Conservation (phyloP, 1,284 basidiomycete genomes). For the Irpex sp. region DNA sequence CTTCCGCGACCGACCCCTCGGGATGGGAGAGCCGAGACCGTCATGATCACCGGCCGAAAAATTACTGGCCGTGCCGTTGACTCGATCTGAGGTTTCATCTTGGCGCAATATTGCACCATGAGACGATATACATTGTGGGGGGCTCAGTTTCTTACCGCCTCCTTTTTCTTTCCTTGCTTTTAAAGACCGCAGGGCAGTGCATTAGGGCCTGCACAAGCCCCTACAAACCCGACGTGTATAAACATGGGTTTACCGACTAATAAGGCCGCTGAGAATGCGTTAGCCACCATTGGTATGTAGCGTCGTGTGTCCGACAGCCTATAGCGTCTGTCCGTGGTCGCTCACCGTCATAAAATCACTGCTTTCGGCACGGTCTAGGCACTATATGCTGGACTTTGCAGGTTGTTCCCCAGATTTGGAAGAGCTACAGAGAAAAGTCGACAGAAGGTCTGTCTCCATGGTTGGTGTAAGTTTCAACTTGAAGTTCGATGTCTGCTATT, state of each 20-base stretch:
- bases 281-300: conserved; percentile 47
- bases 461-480: conserved; percentile 46
- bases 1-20: neutral
- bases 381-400: conserved; percentile 61
- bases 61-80: neutral
- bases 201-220: conserved; percentile 50
- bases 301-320: conserved; percentile 21
- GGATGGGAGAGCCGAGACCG: neutral
- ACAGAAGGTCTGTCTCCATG: conserved; percentile 65
- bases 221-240: conserved; percentile 62
- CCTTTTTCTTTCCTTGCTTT: neutral
- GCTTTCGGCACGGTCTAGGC: conserved; percentile 31
- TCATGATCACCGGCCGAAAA: neutral
- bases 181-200: conserved; percentile 9
- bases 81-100: neutral
- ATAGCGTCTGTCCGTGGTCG: too few species aligned
- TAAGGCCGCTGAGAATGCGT: conserved; percentile 9
- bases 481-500: neutral
- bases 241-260: conserved; percentile 49
- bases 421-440: conserved; percentile 61
- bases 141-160: neutral
- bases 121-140: neutral
- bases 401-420: conserved; percentile 69
- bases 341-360: neutral
- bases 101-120: neutral